These are phyloP conservation scores for Castanea crenata DNA, from an alignment of 306 rosid genomes.

Conservation along the genomic window DNA sequence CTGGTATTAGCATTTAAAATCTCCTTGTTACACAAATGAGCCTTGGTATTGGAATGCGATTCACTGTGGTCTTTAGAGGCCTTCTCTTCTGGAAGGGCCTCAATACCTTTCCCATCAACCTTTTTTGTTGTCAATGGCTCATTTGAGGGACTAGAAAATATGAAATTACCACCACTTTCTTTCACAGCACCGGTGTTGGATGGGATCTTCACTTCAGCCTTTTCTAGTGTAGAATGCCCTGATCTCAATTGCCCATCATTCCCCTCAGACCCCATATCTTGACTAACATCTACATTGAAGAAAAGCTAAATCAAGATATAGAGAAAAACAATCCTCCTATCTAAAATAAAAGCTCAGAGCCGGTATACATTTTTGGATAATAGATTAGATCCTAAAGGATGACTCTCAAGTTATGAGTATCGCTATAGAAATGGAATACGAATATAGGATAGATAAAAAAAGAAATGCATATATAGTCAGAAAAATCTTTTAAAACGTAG, in stretches of 20 bases:
- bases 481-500: neutral
- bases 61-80: slow-evolving; percentile 14
- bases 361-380: neutral
- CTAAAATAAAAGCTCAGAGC: slow-evolving; percentile 11
- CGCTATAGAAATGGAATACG: neutral
- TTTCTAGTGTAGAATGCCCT: slow-evolving; percentile 36
- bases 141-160: slow-evolving; percentile 27
- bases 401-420: neutral
- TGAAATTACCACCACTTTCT: slow-evolving; percentile 19
- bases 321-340: slow-evolving; percentile 11
- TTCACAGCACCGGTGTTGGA: slow-evolving; percentile 20
- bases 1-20: slow-evolving; percentile 29
- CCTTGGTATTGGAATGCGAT: slow-evolving; percentile 30
- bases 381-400: slow-evolving; percentile 12
- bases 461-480: neutral
- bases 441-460: neutral
- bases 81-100: slow-evolving; percentile 30
- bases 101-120: slow-evolving; percentile 33
- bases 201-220: slow-evolving; percentile 26
- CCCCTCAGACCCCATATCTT: slow-evolving; percentile 36
- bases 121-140: slow-evolving; percentile 25
- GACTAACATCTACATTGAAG: slow-evolving; percentile 50
- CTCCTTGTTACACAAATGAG: slow-evolving; percentile 28
- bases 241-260: slow-evolving; percentile 35
- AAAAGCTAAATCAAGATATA: slow-evolving; percentile 24